Evolutionary conservation across 495 filamentous ascomycete species (phyloP).

Genomic region (Daldinia bambusicola): DNA sequence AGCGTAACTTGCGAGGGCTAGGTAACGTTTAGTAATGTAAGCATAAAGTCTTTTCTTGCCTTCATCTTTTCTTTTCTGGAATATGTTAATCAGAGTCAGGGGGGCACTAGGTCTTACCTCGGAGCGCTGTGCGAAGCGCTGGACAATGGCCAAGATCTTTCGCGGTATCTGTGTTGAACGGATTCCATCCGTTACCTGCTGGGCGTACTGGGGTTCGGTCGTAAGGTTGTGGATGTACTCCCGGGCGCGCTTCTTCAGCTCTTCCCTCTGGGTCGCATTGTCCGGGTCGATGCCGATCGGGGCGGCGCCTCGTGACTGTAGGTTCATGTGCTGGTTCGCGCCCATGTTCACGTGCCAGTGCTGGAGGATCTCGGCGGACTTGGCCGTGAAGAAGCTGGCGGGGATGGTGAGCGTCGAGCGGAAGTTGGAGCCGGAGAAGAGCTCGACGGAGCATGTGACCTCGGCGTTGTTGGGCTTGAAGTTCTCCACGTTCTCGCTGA

Average conservation of each 20-base stretch:
- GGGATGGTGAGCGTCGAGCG: constrained; percentile 50
- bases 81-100: background rate
- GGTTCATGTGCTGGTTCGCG: constrained; percentile 45
- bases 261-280: constrained; percentile 48
- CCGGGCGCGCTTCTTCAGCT: constrained; percentile 52
- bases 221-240: constrained; percentile 59
- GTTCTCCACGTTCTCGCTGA: constrained; percentile 53
- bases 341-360: constrained; percentile 55
- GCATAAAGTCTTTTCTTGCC: background rate
- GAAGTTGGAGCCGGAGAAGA: constrained; percentile 57
- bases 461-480: constrained; percentile 52
- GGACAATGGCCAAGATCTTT: constrained; percentile 54
- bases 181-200: constrained; percentile 57
- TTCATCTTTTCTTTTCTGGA: background rate
- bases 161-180: constrained; percentile 54
- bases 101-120: constrained; percentile 40
- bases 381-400: constrained; percentile 60
- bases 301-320: constrained; percentile 51
- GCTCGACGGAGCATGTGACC: constrained; percentile 52
- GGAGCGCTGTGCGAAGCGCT: constrained; percentile 52
- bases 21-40: background rate
- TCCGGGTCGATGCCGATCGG: constrained; percentile 58
- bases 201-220: constrained; percentile 53
- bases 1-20: constrained; percentile 47
- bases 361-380: constrained; percentile 55